Base-by-base conservation (phyloP, 1,284 basidiomycete species). In the Marasmius sp. region DNA sequence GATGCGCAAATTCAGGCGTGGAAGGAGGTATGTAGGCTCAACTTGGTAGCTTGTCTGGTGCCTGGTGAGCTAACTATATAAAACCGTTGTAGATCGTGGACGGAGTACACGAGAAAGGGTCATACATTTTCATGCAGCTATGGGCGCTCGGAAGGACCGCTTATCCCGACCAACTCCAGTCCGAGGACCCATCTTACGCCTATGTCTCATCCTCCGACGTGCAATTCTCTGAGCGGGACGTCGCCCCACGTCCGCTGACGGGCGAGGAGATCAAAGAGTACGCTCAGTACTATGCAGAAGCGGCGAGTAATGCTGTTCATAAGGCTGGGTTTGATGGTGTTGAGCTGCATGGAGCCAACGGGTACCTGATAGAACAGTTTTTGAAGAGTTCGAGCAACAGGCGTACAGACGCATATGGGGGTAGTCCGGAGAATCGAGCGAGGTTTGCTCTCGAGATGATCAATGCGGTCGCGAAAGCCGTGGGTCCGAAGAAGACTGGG, bases 341-440 rank as follows among this genome's bases (percentile, higher is more conserved):
- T 74, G 63, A 64, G 33, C 50, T 64, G 41, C 63, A 67, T 79
- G 16, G 39, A 1, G 70, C 72, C 2, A 72, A 76, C 56, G 76
- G 78, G 3, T 78, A 75, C 58, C 67, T 80, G 6, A 41, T 78
- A 20, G 75, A 79, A 61, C 75, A 77, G 64, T 79, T 78, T 62
- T 47, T 74, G 16, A 74, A 79, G 60, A 70, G 74, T 50, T 61
- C 69, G 4, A 62, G 72, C 48, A 83, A 83, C 70, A 72, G 77
- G 49, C 78, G 83, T 47, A 81, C 79, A 4, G 84, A 86, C 69
- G 68, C 72, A 37, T 85, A 80, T 69, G 82, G 83, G 11, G 82
- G 81, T 5, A 73, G 73, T 8, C 59, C 81, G 48, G 77, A 80
- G 69, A 82, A 83, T 70, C 71, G 83, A 55, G 64, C 71, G 0